Conservation (phyloP, 495 filamentous ascomycete genomes). For the Aspergillus mulundensis region DNA sequence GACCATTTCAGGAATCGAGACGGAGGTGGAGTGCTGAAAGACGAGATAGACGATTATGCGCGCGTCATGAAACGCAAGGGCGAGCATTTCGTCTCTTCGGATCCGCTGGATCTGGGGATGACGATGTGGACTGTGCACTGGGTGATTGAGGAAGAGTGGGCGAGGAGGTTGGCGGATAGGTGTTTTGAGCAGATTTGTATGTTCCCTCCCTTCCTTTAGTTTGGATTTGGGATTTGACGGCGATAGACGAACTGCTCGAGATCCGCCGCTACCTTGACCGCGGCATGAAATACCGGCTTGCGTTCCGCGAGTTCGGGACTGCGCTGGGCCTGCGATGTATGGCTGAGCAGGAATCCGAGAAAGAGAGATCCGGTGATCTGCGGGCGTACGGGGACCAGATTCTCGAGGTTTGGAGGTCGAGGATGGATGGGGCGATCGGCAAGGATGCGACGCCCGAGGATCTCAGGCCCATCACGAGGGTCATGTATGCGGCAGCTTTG, state of each 20-base stretch:
- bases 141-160: constrained; percentile 52
- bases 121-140: constrained; percentile 61
- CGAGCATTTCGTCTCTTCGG: constrained; percentile 46
- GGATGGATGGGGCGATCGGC: constrained; percentile 33
- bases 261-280: constrained; percentile 37
- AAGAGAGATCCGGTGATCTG: constrained; percentile 39
- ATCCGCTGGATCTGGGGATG: constrained; percentile 63
- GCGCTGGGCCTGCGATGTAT: constrained; percentile 55
- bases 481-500: constrained; percentile 65
- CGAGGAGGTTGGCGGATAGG: constrained; percentile 34
- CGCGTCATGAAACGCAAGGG: constrained; percentile 50
- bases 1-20: constrained; percentile 7
- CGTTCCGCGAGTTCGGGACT: constrained; percentile 63
- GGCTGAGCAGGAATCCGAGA: constrained; percentile 31
- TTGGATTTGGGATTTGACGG: no score
- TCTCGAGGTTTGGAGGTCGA: constrained; percentile 50
- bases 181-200: constrained; percentile 47
- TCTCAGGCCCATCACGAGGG: constrained; percentile 55
- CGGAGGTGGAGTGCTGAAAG: constrained; percentile 28
- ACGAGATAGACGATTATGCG: constrained; percentile 58
- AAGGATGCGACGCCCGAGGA: constrained; percentile 39
- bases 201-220: no score
- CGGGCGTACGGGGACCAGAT: constrained; percentile 41
- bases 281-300: constrained; percentile 42
- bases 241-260: constrained; percentile 40